Evolutionary conservation across 441 rosid genomes (phyloP).

Genomic region (Erysimum cheiri): DNA sequence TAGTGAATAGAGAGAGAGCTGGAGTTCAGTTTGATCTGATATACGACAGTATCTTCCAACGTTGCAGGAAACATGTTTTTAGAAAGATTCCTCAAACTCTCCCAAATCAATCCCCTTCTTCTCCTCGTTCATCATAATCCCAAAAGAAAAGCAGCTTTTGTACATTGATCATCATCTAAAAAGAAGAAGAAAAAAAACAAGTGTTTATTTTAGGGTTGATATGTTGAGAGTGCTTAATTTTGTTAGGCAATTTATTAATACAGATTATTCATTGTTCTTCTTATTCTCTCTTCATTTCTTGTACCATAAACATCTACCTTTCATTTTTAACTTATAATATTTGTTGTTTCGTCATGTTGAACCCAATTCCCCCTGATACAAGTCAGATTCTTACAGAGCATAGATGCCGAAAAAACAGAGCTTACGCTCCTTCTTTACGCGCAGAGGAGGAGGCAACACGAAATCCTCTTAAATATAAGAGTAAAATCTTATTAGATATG

Average conservation of each 20-base stretch:
- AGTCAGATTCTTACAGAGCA: too few species aligned
- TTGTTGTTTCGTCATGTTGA: neutral
- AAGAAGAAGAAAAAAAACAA: too few species aligned
- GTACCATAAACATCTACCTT: constrained; percentile 8
- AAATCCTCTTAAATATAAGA: too few species aligned
- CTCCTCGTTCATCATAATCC: constrained; percentile 22
- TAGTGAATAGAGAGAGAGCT: constrained; percentile 89
- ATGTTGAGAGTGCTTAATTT: constrained; percentile 27
- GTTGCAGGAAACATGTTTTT: constrained; percentile 84
- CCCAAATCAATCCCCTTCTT: constrained; percentile 55
- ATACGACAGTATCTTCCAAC: constrained; percentile 86
- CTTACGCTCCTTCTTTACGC: too few species aligned
- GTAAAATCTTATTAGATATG: too few species aligned
- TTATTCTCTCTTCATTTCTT: neutral
- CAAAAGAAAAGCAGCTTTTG: neutral
- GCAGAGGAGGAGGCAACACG: too few species aligned
- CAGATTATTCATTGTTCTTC: constrained; percentile 19
- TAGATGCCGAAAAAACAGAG: too few species aligned
- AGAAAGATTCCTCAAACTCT: constrained; percentile 66
- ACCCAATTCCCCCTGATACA: too few species aligned
- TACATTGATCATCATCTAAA: constrained; percentile 27
- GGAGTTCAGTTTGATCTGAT: constrained; percentile 87
- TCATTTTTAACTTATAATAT: neutral
- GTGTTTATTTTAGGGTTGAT: constrained; percentile 1
- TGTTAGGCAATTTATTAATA: constrained; percentile 32